Conservation (phyloP, 331 rosid genomes). For the Ulmus americana region DNA sequence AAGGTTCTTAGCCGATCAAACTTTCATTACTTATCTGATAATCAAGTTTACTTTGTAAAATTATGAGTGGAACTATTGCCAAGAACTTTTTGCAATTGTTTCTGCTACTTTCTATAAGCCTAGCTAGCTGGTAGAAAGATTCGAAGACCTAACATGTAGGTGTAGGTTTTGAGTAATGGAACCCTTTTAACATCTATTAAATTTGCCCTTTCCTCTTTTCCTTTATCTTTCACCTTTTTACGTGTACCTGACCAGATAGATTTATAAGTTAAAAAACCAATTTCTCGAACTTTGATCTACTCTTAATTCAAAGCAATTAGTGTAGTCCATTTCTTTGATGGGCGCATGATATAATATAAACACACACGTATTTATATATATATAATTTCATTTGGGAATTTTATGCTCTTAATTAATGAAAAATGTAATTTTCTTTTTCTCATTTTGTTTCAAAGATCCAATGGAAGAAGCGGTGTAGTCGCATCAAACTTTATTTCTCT, state of each 20-base stretch:
- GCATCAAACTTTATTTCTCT: too few species aligned
- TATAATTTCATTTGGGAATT: too few species aligned
- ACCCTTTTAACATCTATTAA: constrained; percentile 16
- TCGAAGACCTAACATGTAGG: constrained; percentile 24
- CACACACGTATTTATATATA: too few species aligned
- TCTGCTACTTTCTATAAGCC: not conserved
- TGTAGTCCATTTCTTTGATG: too few species aligned
- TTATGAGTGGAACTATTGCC: constrained; percentile 10
- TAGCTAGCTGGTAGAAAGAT: constrained; percentile 20
- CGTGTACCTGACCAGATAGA: not conserved
- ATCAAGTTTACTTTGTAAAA: constrained; percentile 7
- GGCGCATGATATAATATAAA: too few species aligned
- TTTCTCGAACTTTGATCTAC: too few species aligned
- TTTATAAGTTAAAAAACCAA: not conserved
- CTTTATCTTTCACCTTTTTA: constrained; percentile 8
- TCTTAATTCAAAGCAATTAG: too few species aligned
- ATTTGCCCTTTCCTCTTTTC: constrained; percentile 17
- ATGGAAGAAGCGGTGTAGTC: too few species aligned
- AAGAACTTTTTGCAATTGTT: constrained; percentile 21
- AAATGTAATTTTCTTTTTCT: too few species aligned
- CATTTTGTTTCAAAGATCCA: too few species aligned
- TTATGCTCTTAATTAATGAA: too few species aligned
- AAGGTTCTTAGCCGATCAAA: constrained; percentile 27
- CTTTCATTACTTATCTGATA: constrained; percentile 11
- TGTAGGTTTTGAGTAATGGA: constrained; percentile 17